Percentiles rank a stretch among this genome's conserved stretches.
Conservation (phyloP, 345 rosid genomes). For the Streptanthus diversifolius region DNA sequence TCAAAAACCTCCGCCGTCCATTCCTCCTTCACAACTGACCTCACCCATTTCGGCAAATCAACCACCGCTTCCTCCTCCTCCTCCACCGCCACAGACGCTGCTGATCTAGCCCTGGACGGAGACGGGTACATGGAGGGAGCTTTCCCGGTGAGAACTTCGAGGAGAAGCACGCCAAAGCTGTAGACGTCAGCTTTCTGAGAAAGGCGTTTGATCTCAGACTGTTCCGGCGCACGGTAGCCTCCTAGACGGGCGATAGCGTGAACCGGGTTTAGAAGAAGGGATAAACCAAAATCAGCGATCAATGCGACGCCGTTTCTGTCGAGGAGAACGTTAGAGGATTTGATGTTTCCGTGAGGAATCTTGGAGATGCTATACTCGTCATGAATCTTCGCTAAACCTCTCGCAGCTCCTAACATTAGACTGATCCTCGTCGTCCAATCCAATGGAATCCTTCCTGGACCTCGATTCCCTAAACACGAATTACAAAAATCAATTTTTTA, state of each 20-base stretch:
- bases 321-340: constrained; percentile 73
- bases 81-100: constrained; percentile 54
- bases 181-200: constrained; percentile 89
- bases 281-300: constrained; percentile 82
- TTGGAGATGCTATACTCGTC: constrained; percentile 56
- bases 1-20: constrained; percentile 99
- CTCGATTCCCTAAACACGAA: constrained; percentile 54
- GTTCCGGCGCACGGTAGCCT: constrained; percentile 98
- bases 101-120: constrained; percentile 53
- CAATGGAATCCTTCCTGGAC: constrained; percentile 86
- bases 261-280: constrained; percentile 76
- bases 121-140: constrained; percentile 74
- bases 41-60: constrained; percentile 91
- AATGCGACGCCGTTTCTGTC: constrained; percentile 87
- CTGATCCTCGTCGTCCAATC: constrained; percentile 99
- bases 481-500: too few species aligned
- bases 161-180: constrained; percentile 74
- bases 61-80: constrained; percentile 48
- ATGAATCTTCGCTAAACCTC: constrained; percentile 82
- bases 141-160: constrained; percentile 85
- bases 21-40: constrained; percentile 92
- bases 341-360: constrained; percentile 85
- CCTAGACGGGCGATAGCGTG: constrained; percentile 82
- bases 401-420: constrained; percentile 77
- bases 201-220: constrained; percentile 67